Evolutionary conservation across 148 eudicot species (phyloP).

Genomic region (Tetragonia tetragonoides): DNA sequence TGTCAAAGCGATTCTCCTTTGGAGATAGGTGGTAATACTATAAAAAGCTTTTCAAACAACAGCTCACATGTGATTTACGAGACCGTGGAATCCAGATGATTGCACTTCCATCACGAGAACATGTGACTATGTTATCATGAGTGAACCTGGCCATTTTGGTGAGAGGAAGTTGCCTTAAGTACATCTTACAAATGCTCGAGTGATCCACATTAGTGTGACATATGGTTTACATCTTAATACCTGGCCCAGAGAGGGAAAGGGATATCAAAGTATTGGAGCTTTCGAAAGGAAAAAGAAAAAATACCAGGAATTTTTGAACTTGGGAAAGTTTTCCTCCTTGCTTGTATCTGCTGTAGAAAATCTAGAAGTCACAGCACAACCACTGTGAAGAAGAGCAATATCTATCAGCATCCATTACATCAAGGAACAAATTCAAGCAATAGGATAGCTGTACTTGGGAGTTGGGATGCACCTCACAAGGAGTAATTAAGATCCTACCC

Average conservation of each 20-base stretch:
- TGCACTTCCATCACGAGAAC: constrained; percentile 98
- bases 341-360: constrained; percentile 45
- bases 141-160: constrained; percentile 53
- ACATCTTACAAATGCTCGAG: background rate
- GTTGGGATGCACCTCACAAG: background rate
- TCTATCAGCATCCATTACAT: constrained; percentile 21
- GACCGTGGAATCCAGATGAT: constrained; percentile 95
- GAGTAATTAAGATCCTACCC: background rate
- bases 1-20: background rate
- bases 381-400: constrained; percentile 60
- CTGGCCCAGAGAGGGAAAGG: background rate
- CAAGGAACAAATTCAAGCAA: constrained; percentile 11
- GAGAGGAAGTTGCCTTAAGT: background rate
- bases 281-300: constrained; percentile 26
- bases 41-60: constrained; percentile 6
- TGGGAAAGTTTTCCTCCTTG: constrained; percentile 76
- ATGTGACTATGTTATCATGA: constrained; percentile 94
- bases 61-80: constrained; percentile 92
- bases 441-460: background rate
- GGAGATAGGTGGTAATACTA: background rate
- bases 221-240: background rate
- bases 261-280: constrained; percentile 54
- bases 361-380: constrained; percentile 73
- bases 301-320: constrained; percentile 81
- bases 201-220: background rate